Percentiles rank a stretch among this genome's conserved stretches.
These are phyloP conservation scores for Colletotrichum sojae DNA, from an alignment of 2,329 filamentous ascomycete species.

Conservation along the genomic window DNA sequence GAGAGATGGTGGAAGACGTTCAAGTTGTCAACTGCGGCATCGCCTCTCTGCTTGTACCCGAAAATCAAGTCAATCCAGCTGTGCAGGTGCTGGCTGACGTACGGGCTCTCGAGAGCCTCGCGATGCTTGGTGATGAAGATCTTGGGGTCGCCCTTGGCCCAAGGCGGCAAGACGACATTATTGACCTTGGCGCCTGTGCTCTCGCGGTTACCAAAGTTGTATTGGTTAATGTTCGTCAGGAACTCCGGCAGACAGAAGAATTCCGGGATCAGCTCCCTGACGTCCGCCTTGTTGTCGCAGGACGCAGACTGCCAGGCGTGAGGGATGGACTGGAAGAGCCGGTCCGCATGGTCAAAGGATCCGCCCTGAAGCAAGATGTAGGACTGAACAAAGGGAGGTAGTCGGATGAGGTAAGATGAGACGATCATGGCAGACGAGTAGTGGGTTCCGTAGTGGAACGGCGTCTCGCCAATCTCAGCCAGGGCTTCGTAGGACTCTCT, in stretches of 20 bases:
- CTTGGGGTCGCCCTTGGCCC: slow-evolving; percentile 96
- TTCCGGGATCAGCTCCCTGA: slow-evolving; percentile 94
- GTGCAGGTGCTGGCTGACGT: slow-evolving; percentile 91
- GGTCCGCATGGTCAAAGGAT: slow-evolving; percentile 94
- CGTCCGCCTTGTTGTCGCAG: slow-evolving; percentile 90
- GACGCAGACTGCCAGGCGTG: slow-evolving; percentile 94
- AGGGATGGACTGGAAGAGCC: slow-evolving; percentile 93
- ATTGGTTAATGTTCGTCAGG: slow-evolving; percentile 91
- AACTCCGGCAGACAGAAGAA: slow-evolving; percentile 99
- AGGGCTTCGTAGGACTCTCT: slow-evolving; percentile 88
- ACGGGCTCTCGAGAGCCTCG: slow-evolving; percentile 94
- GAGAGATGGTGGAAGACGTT: slow-evolving; percentile 98
- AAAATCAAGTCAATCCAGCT: slow-evolving; percentile 98
- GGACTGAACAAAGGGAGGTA: slow-evolving; percentile 96
- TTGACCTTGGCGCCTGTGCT: slow-evolving; percentile 85
- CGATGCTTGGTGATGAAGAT: slow-evolving; percentile 96
- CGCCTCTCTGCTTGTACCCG: slow-evolving; percentile 92
- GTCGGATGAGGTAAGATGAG: slow-evolving; percentile 92
- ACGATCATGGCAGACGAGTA: slow-evolving; percentile 99
- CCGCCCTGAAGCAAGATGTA: slow-evolving; percentile 96
- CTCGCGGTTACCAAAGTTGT: slow-evolving; percentile 92
- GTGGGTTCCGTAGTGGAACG: slow-evolving; percentile 98
- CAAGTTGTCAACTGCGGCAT: slow-evolving; percentile 89
- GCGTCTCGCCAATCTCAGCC: slow-evolving; percentile 90
- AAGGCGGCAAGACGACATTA: slow-evolving; percentile 89